Evolutionary conservation across 768 basidiomycete genomes (phyloP), one percentile per base, ranked within the genome.

Genomic region (Tylopilus rubrobrunneus): DNA sequence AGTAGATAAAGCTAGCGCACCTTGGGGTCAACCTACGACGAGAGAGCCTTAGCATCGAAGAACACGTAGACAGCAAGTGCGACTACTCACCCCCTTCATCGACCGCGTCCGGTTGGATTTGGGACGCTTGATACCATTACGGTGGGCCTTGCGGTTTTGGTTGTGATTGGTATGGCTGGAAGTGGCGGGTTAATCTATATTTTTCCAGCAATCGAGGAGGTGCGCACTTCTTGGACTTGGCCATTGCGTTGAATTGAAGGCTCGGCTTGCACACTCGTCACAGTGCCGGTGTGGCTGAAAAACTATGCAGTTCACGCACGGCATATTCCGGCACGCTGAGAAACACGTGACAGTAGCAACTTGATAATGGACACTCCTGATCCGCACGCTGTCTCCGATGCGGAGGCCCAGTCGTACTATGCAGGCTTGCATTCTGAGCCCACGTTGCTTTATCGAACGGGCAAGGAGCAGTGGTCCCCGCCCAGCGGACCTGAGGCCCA

Each of bases 201-300:
- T 41, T 60, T 49, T 55, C 46, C 57, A 36, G 25, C 5, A 19
- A 37, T 29, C 52, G 50, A 17, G 39, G 50, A 50, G 49, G 55
- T 25, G 63, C 83, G 52, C 71, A 95, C 92, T 98, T 98, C 82
- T 98, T 98, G 60, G 96, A 98, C 78, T 98, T 97, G 82, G 94
- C 86, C 93, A 97, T 98, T 63, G 70, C 57, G 64, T 67, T 45
- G 56, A 59, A 56, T 62, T 51, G 60, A 44, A 46, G 48, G 23
- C 45, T 40, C 39, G 31, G n/a, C n/a, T n/a, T n/a, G n/a, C n/a
- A n/a, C n/a, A n/a, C n/a, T n/a, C n/a, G n/a, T n/a, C n/a, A n/a
- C n/a, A n/a, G 4, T n/a, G n/a, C n/a, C n/a, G n/a, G n/a, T n/a
- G 68, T 70, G 69, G 69, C 69, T 70, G 70, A 70, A 57, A 37